Conservation (phyloP, 192 early-diverging fungal genomes). For the Entrophospora sp. region DNA sequence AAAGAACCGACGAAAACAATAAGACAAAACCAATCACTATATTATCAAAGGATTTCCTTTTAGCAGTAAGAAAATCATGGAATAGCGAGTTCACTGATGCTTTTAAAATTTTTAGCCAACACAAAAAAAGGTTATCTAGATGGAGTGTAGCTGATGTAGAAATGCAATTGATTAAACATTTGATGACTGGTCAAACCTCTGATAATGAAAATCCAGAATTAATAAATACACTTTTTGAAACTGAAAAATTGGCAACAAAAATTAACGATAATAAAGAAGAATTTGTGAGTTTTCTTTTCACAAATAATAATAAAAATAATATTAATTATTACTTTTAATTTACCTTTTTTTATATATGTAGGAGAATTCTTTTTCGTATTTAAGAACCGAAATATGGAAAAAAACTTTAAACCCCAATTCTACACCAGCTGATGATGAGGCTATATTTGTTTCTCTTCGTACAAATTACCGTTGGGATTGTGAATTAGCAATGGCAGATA, state of each 20-base stretch:
- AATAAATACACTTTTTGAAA: slow-evolving; percentile 23
- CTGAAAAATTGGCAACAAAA: slow-evolving; percentile 29
- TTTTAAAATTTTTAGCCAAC: slow-evolving; percentile 24
- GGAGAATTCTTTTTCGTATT: slow-evolving; percentile 24
- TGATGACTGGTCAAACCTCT: slow-evolving; percentile 29
- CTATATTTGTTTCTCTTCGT: slow-evolving; percentile 23
- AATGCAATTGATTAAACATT: slow-evolving; percentile 30
- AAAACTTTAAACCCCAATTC: slow-evolving; percentile 6
- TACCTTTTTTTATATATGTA: background rate
- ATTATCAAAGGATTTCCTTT: background rate
- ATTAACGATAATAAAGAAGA: slow-evolving; percentile 27
- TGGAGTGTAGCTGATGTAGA: slow-evolving; percentile 33
- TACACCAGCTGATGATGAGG: slow-evolving; percentile 14
- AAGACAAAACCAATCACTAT: too few species aligned
- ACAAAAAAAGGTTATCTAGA: slow-evolving; percentile 21
- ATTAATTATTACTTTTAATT: background rate
- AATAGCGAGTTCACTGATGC: slow-evolving; percentile 33
- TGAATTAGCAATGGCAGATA: slow-evolving; percentile 33
- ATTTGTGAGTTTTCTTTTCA: slow-evolving; percentile 17
- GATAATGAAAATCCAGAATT: slow-evolving; percentile 30
- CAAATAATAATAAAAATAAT: background rate
- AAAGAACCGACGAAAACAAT: background rate
- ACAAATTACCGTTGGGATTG: slow-evolving; percentile 39
- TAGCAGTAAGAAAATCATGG: slow-evolving; percentile 22
- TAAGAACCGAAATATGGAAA: slow-evolving; percentile 21